Evolutionary conservation across 1,139 yeast species (phyloP), one percentile per base, ranked within the genome.

Genomic region (Wickerhamomyces sp.): DNA sequence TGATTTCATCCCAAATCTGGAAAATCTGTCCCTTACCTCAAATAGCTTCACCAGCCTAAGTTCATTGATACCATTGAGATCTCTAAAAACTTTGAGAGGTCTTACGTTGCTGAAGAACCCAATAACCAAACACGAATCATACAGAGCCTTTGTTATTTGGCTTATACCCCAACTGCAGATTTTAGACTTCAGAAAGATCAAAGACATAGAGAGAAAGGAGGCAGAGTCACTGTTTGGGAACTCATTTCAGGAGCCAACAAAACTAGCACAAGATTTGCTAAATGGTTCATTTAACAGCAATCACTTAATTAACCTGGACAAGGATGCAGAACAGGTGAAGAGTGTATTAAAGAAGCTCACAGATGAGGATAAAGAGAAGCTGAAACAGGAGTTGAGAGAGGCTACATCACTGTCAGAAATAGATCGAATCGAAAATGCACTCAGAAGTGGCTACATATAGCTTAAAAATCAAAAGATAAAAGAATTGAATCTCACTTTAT

Each of bases 331-430:
- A 40, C 53, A 62, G 26, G 57, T 66, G 53, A 56, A 61, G 27
- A 54, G 54, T 30, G 65, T 70, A 0, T 65, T 70, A 23, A 61
- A 65, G 34, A 76, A 73, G 48, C 67, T 87, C 53, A 70, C 81
- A 1, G 73, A 70, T 1, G 79, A 73, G 13, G 89, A 84, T 44
- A 75, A 73, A 50, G 64, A 64, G 14, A 66, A 66, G 44, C 64
- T 90, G 42, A 71, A 81, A 52, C 62, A 68, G 41, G 75, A 79
- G 48, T 67, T 90, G 46, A 73, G 74, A 45, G 67, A 65, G 34
- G 95, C 96, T 1, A 72, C 79, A 6, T 80, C 83, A 44, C 62
- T 90, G 49, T 85, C 76, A 13, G 96, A 90, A 54, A 84, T 90
- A 13, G 88, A 84, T 52, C 67, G 79, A 43, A 76, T 90, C 30